These are phyloP conservation scores for Penicillium glabrum DNA, from an alignment of 2,329 filamentous ascomycete species.

Conservation along the genomic window DNA sequence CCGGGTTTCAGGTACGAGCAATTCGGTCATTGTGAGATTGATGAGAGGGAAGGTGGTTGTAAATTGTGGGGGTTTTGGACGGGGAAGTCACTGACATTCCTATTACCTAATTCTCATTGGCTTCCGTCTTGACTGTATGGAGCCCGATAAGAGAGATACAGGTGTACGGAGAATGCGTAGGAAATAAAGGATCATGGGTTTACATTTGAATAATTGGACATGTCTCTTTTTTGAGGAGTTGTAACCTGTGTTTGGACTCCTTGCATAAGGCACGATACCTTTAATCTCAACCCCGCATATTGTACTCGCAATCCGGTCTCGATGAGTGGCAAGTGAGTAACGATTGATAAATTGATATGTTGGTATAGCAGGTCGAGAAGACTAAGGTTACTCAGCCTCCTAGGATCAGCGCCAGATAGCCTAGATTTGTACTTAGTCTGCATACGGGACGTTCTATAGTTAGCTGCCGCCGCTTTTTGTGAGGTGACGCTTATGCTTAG, in stretches of 20 bases:
- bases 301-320: not conserved
- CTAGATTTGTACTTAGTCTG: too few species aligned
- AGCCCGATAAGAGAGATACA: not conserved
- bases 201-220: not conserved
- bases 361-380: not conserved
- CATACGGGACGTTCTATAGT: too few species aligned
- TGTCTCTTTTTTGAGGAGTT: not conserved
- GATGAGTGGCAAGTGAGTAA: not conserved
- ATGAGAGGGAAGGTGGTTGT: not conserved
- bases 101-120: slow-evolving; percentile 9
- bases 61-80: not conserved
- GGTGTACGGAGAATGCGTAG: not conserved
- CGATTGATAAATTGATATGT: not conserved
- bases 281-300: not conserved
- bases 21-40: slow-evolving; percentile 34
- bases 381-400: not conserved
- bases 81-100: not conserved
- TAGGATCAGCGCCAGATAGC: too few species aligned
- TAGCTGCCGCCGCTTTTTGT: too few species aligned
- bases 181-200: too few species aligned
- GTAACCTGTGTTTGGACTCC: not conserved
- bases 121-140: not conserved
- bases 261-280: not conserved
- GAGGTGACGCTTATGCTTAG: too few species aligned
- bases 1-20: slow-evolving; percentile 58